phyloP scores from a whole-genome alignment of 2,329 filamentous ascomycete species.

The Aureobasidium sp. region DNA sequence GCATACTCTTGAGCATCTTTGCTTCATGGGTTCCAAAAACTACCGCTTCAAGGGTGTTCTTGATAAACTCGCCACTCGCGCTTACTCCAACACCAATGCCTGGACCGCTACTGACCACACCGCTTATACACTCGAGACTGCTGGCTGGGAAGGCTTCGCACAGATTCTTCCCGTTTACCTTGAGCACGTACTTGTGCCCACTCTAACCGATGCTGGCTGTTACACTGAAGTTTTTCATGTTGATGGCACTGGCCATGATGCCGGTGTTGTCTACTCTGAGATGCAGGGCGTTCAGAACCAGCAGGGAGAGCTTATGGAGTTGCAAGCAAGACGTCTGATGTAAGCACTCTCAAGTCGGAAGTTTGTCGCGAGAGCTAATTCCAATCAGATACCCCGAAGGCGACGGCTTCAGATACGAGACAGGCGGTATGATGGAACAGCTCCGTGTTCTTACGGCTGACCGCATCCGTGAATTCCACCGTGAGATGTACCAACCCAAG shows the following conservation, averaged over 20 bases:
- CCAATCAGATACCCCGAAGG: conserved; percentile 63
- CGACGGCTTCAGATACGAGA: conserved; percentile 92
- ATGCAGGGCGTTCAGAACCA: conserved; percentile 95
- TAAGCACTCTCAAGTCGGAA: background rate
- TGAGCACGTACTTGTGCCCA: conserved; percentile 86
- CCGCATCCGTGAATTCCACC: conserved; percentile 88
- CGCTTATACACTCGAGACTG: conserved; percentile 88
- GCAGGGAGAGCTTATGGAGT: conserved; percentile 76
- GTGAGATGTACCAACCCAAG: conserved; percentile 95
- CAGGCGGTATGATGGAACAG: conserved; percentile 93
- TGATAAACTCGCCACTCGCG: conserved; percentile 85
- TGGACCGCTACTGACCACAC: conserved; percentile 98
- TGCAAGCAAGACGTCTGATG: conserved; percentile 67
- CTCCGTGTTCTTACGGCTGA: conserved; percentile 78
- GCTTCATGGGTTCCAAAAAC: conserved; percentile 69
- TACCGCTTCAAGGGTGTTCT: conserved; percentile 93
- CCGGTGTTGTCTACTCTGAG: conserved; percentile 83
- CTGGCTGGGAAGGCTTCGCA: conserved; percentile 94
- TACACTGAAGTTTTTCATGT: conserved; percentile 96
- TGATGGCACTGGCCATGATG: conserved; percentile 87
- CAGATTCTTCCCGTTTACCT: conserved; percentile 92
- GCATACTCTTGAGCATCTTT: conserved; percentile 45
- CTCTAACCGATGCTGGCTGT: conserved; percentile 84
- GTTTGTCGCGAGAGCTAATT: background rate
- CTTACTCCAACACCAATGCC: conserved; percentile 90